Conservation (phyloP, 2,329 filamentous ascomycete species). For the Fusarium drepaniforme region DNA sequence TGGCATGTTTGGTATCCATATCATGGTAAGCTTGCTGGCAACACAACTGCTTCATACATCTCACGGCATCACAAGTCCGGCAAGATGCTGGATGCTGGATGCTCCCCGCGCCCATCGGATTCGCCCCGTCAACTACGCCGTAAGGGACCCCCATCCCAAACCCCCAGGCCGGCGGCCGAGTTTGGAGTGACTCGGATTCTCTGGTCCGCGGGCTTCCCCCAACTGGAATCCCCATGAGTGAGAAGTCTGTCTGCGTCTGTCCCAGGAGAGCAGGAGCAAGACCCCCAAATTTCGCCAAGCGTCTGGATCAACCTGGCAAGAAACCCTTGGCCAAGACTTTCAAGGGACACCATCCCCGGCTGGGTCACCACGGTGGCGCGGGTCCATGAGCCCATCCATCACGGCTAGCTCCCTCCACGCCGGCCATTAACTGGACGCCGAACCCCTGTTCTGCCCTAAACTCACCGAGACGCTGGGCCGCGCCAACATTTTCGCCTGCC, state of each 20-base stretch:
- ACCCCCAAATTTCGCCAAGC: slow-evolving; percentile 30
- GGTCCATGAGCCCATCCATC: slow-evolving; percentile 35
- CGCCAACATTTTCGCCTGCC: slow-evolving; percentile 2
- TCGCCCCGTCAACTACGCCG: slow-evolving; percentile 11
- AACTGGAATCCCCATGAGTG: not conserved
- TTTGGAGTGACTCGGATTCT: slow-evolving; percentile 33
- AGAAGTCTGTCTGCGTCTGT: not conserved
- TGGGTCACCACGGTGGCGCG: slow-evolving; percentile 39
- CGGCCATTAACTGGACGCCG: slow-evolving; percentile 26
- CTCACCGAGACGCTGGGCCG: slow-evolving; percentile 42
- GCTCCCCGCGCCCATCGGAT: slow-evolving; percentile 37
- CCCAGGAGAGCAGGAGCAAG: slow-evolving; percentile 6
- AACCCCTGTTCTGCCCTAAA: slow-evolving; percentile 31
- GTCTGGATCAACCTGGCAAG: slow-evolving; percentile 19
- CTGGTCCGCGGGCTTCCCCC: slow-evolving; percentile 23
- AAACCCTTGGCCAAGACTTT: slow-evolving; percentile 22
- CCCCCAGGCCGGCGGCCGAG: slow-evolving; percentile 21
- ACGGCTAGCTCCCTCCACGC: slow-evolving; percentile 26
- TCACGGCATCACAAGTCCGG: slow-evolving; percentile 31
- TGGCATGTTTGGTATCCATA: slow-evolving; percentile 36
- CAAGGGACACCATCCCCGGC: slow-evolving; percentile 8
- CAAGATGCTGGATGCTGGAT: slow-evolving; percentile 25
- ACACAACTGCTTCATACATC: slow-evolving; percentile 1
- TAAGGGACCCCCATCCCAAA: not conserved
- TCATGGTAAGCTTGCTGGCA: slow-evolving; percentile 22